phyloP scores from a whole-genome alignment of 148 eudicot species.

The Fagopyrum tataricum region DNA sequence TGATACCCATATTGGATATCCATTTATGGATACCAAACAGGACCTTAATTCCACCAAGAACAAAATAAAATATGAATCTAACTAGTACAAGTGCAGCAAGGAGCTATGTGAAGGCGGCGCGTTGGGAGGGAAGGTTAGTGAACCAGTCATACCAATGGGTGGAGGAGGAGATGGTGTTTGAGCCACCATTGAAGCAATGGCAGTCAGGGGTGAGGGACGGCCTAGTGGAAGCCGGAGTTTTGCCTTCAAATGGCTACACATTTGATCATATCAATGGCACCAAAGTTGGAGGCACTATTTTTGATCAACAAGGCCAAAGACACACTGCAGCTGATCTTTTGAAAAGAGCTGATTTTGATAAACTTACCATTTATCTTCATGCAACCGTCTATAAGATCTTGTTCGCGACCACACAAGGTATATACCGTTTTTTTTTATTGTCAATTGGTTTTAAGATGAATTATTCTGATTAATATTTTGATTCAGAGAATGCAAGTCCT shows the following conservation, averaged over 20 bases:
- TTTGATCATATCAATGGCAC: conserved; percentile 74
- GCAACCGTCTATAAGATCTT: conserved; percentile 57
- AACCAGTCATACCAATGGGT: conserved; percentile 78
- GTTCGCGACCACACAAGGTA: not conserved
- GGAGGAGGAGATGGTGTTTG: conserved; percentile 58
- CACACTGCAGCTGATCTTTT: conserved; percentile 84
- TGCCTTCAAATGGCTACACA: conserved; percentile 68
- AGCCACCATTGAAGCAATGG: conserved; percentile 67
- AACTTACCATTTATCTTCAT: conserved; percentile 50
- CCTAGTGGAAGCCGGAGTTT: conserved; percentile 50
- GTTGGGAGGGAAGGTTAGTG: conserved; percentile 54
- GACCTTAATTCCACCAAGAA: too few species aligned
- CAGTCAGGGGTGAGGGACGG: conserved; percentile 74
- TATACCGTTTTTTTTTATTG: not conserved
- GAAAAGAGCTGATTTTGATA: conserved; percentile 40
- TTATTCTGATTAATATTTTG: not conserved
- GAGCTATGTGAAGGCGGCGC: conserved; percentile 24
- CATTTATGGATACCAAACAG: too few species aligned
- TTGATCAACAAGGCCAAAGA: conserved; percentile 45
- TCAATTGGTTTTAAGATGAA: not conserved
- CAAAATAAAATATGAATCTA: too few species aligned
- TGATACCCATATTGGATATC: too few species aligned
- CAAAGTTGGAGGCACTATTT: conserved; percentile 73
- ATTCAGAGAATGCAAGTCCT: conserved; percentile 48
- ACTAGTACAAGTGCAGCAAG: conserved; percentile 10